These are phyloP conservation scores for Rhexocercosporidium sp. DNA, from an alignment of 2,329 filamentous ascomycete species.

Conservation along the genomic window DNA sequence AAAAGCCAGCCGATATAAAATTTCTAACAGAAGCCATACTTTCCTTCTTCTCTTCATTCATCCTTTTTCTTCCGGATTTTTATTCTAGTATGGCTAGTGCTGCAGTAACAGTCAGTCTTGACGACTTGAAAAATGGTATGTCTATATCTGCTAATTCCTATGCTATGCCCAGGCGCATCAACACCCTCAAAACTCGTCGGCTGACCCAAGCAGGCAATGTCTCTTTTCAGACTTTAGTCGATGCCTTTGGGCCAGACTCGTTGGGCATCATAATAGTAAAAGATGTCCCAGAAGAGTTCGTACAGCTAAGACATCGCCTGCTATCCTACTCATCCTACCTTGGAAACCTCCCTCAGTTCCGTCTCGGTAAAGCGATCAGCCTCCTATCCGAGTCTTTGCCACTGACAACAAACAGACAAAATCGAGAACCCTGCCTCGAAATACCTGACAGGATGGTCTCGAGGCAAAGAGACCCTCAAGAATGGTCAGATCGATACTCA, in stretches of 20 bases:
- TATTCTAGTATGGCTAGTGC: slow-evolving; percentile 32
- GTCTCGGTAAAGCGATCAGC: slow-evolving; percentile 65
- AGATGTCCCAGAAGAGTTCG: slow-evolving; percentile 76
- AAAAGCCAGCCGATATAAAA: slow-evolving; percentile 9
- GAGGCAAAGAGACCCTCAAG: slow-evolving; percentile 80
- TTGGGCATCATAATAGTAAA: slow-evolving; percentile 94
- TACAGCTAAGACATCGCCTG: slow-evolving; percentile 71
- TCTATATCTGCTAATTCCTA: background rate
- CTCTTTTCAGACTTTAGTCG: slow-evolving; percentile 69
- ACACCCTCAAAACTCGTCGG: background rate
- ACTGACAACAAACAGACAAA: slow-evolving; percentile 48
- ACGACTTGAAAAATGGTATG: slow-evolving; percentile 63
- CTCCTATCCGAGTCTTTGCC: background rate
- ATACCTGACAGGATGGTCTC: slow-evolving; percentile 77
- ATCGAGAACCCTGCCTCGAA: slow-evolving; percentile 65
- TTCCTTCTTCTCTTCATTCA: slow-evolving; percentile 4
- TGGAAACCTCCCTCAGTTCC: slow-evolving; percentile 73
- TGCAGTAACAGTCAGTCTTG: slow-evolving; percentile 59
- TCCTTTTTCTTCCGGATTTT: background rate
- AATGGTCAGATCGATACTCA: slow-evolving; percentile 79
- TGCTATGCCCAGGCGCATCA: background rate
- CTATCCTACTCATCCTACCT: slow-evolving; percentile 90
- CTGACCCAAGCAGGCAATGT: slow-evolving; percentile 59
- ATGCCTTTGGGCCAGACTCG: slow-evolving; percentile 89
- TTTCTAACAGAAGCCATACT: background rate